Percentiles rank a stretch among this genome's conserved stretches.
Conservation (phyloP, 2,329 filamentous ascomycete genomes). For the Alternaria longipes region DNA sequence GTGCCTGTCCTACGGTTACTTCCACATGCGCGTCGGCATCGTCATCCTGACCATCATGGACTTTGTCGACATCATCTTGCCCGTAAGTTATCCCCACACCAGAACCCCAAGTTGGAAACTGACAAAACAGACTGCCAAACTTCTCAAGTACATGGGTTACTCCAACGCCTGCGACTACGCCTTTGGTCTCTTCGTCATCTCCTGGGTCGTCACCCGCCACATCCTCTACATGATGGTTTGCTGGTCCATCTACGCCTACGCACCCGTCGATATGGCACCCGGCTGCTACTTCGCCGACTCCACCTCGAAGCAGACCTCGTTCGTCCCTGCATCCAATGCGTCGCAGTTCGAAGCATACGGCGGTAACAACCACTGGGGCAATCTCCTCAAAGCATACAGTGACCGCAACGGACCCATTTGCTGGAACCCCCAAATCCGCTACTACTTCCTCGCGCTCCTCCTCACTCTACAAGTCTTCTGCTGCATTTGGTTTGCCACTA, state of each 20-base stretch:
- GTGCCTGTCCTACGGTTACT: slow-evolving; percentile 83
- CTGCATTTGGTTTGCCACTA: slow-evolving; percentile 89
- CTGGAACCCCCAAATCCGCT: slow-evolving; percentile 78
- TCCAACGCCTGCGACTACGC: slow-evolving; percentile 79
- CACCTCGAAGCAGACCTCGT: slow-evolving; percentile 39
- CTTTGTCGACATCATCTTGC: slow-evolving; percentile 85
- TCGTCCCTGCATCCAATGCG: slow-evolving; percentile 65
- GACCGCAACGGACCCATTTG: slow-evolving; percentile 78
- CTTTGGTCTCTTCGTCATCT: slow-evolving; percentile 85
- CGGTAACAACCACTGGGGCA: slow-evolving; percentile 57
- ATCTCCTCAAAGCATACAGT: slow-evolving; percentile 78
- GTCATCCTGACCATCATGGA: slow-evolving; percentile 94
- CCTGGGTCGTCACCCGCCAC: slow-evolving; percentile 87
- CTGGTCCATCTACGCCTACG: slow-evolving; percentile 80
- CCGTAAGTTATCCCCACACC: slow-evolving; percentile 60
- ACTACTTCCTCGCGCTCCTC: slow-evolving; percentile 79
- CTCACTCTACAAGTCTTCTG: slow-evolving; percentile 81
- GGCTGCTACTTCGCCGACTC: slow-evolving; percentile 75
- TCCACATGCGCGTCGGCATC: slow-evolving; percentile 86
- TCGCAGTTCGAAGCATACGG: slow-evolving; percentile 49
- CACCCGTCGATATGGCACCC: slow-evolving; percentile 67
- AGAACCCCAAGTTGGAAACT: slow-evolving; percentile 5
- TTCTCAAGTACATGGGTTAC: slow-evolving; percentile 85
- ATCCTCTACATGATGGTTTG: slow-evolving; percentile 79
- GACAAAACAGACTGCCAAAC: slow-evolving; percentile 78